These are phyloP conservation scores for Arthrobotrys megalospora DNA, from an alignment of 2,329 filamentous ascomycete species.

Conservation along the genomic window DNA sequence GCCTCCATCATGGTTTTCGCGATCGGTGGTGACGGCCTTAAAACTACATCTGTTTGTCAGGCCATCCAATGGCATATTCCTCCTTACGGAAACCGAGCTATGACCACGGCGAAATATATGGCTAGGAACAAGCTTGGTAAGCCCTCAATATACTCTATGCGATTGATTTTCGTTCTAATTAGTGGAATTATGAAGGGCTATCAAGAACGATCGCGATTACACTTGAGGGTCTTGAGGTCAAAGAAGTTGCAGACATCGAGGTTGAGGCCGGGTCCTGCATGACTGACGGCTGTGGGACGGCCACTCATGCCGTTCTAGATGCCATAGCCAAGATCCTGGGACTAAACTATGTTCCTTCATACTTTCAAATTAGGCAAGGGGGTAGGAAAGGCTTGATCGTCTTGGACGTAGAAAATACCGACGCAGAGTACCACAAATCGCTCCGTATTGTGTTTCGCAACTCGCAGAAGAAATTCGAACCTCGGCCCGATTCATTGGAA, in stretches of 20 bases:
- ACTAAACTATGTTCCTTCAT: slow-evolving; percentile 73
- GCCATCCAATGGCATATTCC: neutral
- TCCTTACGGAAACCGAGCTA: neutral
- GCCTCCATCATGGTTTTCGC: slow-evolving; percentile 8
- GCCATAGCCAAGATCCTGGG: slow-evolving; percentile 72
- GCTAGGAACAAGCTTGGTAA: slow-evolving; percentile 3
- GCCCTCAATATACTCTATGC: too few relatives aligned
- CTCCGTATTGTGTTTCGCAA: neutral
- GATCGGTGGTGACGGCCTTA: neutral
- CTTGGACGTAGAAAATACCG: slow-evolving; percentile 71
- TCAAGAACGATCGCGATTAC: neutral
- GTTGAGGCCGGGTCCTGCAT: slow-evolving; percentile 67
- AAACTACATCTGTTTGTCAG: neutral
- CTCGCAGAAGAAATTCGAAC: neutral
- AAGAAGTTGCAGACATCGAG: neutral
- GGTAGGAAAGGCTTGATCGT: slow-evolving; percentile 84
- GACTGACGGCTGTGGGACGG: slow-evolving; percentile 78
- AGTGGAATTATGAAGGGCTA: neutral
- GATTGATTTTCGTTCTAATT: neutral
- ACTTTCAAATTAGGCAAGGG: slow-evolving; percentile 79
- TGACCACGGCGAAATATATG: neutral
- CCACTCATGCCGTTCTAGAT: slow-evolving; percentile 75
- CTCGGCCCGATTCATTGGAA: neutral
- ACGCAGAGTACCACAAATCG: neutral
- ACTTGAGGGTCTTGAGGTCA: neutral